Evolutionary conservation across 495 filamentous ascomycete species (phyloP), one percentile per base, ranked within the genome.

Genomic region (Polyplosphaeria fusca): DNA sequence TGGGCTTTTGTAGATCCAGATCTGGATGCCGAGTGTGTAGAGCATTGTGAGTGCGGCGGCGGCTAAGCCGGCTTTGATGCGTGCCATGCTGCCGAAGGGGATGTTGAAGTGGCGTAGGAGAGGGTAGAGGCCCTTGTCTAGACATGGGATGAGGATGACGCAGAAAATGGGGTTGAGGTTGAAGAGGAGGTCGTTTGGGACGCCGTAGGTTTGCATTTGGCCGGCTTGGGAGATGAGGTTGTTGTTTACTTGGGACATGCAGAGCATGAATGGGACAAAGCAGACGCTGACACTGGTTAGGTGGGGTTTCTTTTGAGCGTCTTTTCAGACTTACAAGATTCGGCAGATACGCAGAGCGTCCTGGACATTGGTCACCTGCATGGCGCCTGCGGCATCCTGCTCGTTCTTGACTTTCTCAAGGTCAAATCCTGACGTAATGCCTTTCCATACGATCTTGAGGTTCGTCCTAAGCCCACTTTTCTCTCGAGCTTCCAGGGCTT

Each of bases 211-310:
- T 24, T 71, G 58, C 75, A 80, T 81, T 22, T 77, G 70, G 5
- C 70, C 75, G 13, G 78, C 79, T 63, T 82, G 81, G 0, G 80
- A 79, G 58, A 81, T 74, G 30, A 80, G 28, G 42, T 81, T 80
- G 47, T 70, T 77, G 40, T 71, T 63, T 13, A 64, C 71, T 58
- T 72, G 45, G 1, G 81, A 61, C 79, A 80, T 58, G 78, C 73
- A 19, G 12, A 44, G 50, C 61, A 80, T 78, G 60, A 85, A 85
- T 7, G 32, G 14, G 3, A 37, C 3, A 18, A 45, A n/a, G 2
- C 23, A 32, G 19, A 45, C 38, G n/a, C 50, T 54, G 11, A 18
- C 11, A 42, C 11, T 42, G 39, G 9, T 14, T 11, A 18, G 19
- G 19, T 42, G 39, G 39, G 19, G 5, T 7, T 14, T 18, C 9